Base-by-base conservation (phyloP, 768 basidiomycete genomes). In the Suillus subalutaceus region DNA sequence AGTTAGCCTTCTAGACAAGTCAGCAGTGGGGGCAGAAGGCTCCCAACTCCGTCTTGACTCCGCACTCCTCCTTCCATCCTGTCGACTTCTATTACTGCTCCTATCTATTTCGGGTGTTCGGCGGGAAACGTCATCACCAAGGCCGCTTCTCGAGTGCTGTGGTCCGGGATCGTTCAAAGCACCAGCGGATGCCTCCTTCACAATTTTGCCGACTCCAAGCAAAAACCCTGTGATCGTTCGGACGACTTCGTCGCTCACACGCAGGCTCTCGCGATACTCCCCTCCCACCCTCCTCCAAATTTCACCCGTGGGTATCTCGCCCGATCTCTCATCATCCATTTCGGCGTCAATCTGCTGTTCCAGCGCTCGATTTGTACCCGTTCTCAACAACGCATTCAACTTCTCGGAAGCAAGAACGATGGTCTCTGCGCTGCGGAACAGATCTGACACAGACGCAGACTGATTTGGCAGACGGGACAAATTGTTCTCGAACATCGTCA, bases 291-390 rank as follows among this genome's bases (percentile, higher is more conserved):
- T 79, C 63, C 84, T 80, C 92, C 92, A 94, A 37, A 92, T 77
- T 55, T 84, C 78, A 70, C 78, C 73, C 53, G 72, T 72, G 15
- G 67, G 70, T 13, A 69, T 72, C n/a, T 53, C 68, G 4, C 67
- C 68, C 30, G 68, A 69, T 44, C 67, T 68, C 63, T 81, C 83
- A 41, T 83, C 85, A 12, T 85, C 85, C 2, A 94, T 87, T 73
- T 94, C 93, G 0, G 89, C 86, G 46, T 90, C 86, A 58, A 95
- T 89, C 76, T 93, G 90, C 63, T 85, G 83, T 68, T 92, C 90
- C 61, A 93, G 75, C 1, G 93, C 89, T 50, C 81, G 77, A 64
- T 82, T 78, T 16, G 86, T 88, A 3, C 84, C 86, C 1, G 76
- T 72, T 56, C 88, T 81, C 70, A 94, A 75, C 68, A 90, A 79